Conservation (phyloP, 2,329 filamentous ascomycete genomes). For the Basipetospora chlamydospora region DNA sequence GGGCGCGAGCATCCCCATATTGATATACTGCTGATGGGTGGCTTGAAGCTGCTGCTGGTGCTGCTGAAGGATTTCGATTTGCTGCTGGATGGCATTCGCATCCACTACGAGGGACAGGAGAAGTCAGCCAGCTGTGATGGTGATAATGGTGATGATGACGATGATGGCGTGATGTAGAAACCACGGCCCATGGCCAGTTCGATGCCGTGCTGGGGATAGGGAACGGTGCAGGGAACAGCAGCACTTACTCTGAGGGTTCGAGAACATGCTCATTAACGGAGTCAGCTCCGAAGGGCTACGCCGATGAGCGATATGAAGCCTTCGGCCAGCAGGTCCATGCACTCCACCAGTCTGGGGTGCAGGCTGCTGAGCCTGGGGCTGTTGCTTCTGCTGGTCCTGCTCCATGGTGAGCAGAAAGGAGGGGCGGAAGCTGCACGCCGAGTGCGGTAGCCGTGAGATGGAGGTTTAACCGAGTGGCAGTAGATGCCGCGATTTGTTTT, state of each 20-base stretch:
- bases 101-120: conserved; percentile 59
- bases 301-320: conserved; percentile 92
- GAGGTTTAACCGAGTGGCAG: too few species aligned
- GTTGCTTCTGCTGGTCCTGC: conserved; percentile 23
- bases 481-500: neutral
- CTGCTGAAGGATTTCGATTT: conserved; percentile 93
- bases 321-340: conserved; percentile 66
- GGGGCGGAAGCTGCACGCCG: conserved; percentile 27
- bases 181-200: too few species aligned
- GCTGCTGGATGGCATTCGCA: conserved; percentile 92
- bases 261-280: conserved; percentile 87
- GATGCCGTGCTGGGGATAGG: too few species aligned
- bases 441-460: too few species aligned
- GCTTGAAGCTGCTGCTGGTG: conserved; percentile 96
- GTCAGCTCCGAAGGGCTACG: conserved; percentile 95
- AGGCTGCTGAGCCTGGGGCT: conserved; percentile 41
- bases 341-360: conserved; percentile 39
- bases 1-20: conserved; percentile 86
- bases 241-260: conserved; percentile 48
- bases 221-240: conserved; percentile 6
- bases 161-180: too few species aligned
- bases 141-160: too few species aligned
- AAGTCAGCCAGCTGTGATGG: too few species aligned
- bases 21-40: conserved; percentile 93
- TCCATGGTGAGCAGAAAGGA: conserved; percentile 41